phyloP scores from a whole-genome alignment of 805 yeast genomes.

The Zygosaccharomyces rouxii region DNA sequence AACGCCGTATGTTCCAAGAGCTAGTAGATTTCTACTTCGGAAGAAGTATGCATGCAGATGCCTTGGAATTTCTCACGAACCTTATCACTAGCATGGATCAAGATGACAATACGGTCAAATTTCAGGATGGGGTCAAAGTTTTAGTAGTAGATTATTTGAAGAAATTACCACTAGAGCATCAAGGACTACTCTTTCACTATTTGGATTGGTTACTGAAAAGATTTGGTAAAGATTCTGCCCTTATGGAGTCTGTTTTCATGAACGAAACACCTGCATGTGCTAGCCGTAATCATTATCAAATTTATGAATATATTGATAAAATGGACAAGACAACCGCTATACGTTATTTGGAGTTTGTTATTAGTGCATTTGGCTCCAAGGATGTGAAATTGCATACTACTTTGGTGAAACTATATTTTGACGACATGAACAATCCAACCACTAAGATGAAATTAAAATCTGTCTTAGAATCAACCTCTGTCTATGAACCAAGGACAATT shows the following conservation, averaged over 20 bases:
- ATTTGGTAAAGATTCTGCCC: slow-evolving; percentile 33
- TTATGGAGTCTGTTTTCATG: slow-evolving; percentile 54
- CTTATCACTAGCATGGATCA: slow-evolving; percentile 25
- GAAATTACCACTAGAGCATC: slow-evolving; percentile 44
- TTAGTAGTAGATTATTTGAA: slow-evolving; percentile 50
- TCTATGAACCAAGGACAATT: slow-evolving; percentile 40
- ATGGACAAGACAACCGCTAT: slow-evolving; percentile 33
- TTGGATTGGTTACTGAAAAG: slow-evolving; percentile 43
- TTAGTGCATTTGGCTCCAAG: slow-evolving; percentile 37
- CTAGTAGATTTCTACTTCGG: slow-evolving; percentile 72
- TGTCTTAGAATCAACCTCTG: slow-evolving; percentile 34
- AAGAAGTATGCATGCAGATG: slow-evolving; percentile 57
- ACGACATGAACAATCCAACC: slow-evolving; percentile 19
- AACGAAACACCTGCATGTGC: slow-evolving; percentile 59
- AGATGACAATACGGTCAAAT: slow-evolving; percentile 7
- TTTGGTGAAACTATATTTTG: slow-evolving; percentile 44
- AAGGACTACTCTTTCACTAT: slow-evolving; percentile 55
- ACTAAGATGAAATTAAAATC: slow-evolving; percentile 33
- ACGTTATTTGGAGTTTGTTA: slow-evolving; percentile 50
- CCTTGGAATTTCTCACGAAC: slow-evolving; percentile 54
- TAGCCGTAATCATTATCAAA: slow-evolving; percentile 48
- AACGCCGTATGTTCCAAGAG: slow-evolving; percentile 53
- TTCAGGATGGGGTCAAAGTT: slow-evolving; percentile 17
- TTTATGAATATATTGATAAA: slow-evolving; percentile 47
- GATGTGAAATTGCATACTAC: slow-evolving; percentile 40